A percentile compares a stretch with the other conserved stretches of the same genome.
These are phyloP conservation scores for Collariella sp. DNA, from an alignment of 495 filamentous ascomycete species.

Conservation along the genomic window DNA sequence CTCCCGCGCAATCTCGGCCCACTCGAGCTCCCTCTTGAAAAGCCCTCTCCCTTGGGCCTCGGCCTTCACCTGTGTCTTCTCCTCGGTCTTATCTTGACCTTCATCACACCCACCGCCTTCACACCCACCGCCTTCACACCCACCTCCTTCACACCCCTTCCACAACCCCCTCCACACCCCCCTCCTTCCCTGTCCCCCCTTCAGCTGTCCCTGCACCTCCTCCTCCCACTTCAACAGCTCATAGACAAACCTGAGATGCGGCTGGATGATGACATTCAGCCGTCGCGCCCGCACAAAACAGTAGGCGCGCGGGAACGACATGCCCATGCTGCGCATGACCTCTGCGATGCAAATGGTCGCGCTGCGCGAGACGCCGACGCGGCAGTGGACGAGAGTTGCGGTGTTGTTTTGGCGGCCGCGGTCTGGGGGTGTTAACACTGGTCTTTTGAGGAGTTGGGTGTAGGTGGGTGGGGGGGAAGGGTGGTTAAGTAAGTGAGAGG, in stretches of 20 bases:
- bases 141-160: conserved; percentile 47
- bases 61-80: no score
- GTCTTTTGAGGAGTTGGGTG: no score
- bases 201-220: conserved; percentile 23
- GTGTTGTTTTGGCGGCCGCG: conserved; percentile 62
- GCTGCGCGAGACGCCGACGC: conserved; percentile 88
- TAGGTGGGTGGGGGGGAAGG: neutral
- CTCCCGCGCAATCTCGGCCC: conserved; percentile 79
- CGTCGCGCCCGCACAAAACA: conserved; percentile 90
- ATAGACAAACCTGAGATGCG: conserved; percentile 53
- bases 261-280: conserved; percentile 61
- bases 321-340: conserved; percentile 70
- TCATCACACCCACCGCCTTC: no score
- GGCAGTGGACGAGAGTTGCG: conserved; percentile 93
- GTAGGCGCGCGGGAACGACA: conserved; percentile 89
- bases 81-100: conserved; percentile 1
- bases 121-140: neutral
- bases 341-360: conserved; percentile 98
- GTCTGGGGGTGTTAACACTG: no score
- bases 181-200: conserved; percentile 13
- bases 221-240: conserved; percentile 95
- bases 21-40: conserved; percentile 72
- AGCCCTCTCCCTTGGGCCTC: conserved; percentile 17
- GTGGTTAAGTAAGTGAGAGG: no score
- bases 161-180: conserved; percentile 5